A percentile compares a stretch with the other conserved stretches of the same genome.
These are phyloP conservation scores for Microcyclospora pomicola DNA, from an alignment of 2,329 filamentous ascomycete genomes.

Conservation along the genomic window DNA sequence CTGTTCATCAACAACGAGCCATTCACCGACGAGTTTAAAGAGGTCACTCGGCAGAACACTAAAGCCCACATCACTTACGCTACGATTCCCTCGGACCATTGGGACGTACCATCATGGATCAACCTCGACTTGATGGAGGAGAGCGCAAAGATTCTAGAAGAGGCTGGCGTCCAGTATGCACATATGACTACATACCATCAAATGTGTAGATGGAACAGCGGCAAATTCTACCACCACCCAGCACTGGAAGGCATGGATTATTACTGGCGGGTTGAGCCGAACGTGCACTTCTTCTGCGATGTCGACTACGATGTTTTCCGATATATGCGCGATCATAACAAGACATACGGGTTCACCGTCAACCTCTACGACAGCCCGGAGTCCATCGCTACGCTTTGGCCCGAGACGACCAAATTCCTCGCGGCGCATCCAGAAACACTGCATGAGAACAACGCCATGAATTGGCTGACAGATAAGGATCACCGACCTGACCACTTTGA, in stretches of 20 bases:
- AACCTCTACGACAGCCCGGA: conserved; percentile 86
- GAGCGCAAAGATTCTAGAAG: conserved; percentile 67
- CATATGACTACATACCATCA: conserved; percentile 85
- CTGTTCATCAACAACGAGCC: conserved; percentile 97
- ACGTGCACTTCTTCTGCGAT: conserved; percentile 98
- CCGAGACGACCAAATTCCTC: conserved; percentile 86
- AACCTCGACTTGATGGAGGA: conserved; percentile 73
- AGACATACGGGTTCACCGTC: conserved; percentile 98
- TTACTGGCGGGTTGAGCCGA: conserved; percentile 98
- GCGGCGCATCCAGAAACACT: conserved; percentile 63
- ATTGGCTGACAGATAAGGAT: conserved; percentile 69
- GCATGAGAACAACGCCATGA: conserved; percentile 69
- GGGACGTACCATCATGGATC: conserved; percentile 86
- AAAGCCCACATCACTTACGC: conserved; percentile 84
- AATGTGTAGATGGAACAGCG: conserved; percentile 99
- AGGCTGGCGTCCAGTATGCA: conserved; percentile 82
- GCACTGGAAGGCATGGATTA: conserved; percentile 69
- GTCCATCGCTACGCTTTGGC: conserved; percentile 80
- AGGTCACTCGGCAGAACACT: conserved; percentile 62
- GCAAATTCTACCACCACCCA: conserved; percentile 93
- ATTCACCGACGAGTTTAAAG: conserved; percentile 88
- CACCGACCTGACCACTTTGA: conserved; percentile 66
- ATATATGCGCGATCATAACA: conserved; percentile 96
- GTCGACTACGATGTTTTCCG: conserved; percentile 97
- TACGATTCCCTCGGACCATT: conserved; percentile 85